Evolutionary conservation across 1,284 basidiomycete species (phyloP), one percentile per base, ranked within the genome.

Genomic region (Cryptococcus sp.): DNA sequence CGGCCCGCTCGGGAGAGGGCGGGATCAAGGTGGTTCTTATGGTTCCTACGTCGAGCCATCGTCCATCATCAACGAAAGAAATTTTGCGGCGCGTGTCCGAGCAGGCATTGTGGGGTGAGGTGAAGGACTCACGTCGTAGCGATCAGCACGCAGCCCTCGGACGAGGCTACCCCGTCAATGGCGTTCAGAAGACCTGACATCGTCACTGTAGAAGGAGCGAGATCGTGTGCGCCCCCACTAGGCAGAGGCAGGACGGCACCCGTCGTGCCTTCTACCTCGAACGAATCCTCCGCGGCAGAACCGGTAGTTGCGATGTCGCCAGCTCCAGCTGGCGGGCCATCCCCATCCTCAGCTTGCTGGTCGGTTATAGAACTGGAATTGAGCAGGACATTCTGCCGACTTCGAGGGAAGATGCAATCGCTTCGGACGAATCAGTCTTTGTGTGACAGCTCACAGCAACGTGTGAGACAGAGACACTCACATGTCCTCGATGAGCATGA

Each of bases 401-500:
- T 51, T 11, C 35, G 46, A 25, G 59, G 59, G 27, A 64, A 56
- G 40, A 61, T 56, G 23, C 62, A 61, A 45, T 64, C 62, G 22
- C 62, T 64, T 35, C 8, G 8, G 8, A 35, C 31, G 8, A 35
- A 13, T 35, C 31, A 35, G 31, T 13, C 7, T 35, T 10, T 35
- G 10, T 35, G 31, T 35, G 13, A 13, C 13, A 50, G 11, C 3
- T 19, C 40, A 11, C 7, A 16, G 53, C 20, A 7, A 23, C 47
- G 20, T 6, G 6, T 16, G 20, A 48, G 3, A 17, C 7, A 23
- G 59, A 50, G 20, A 8, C n/a, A 54, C 61, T 62, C 31, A 72
- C 70, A 72, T 72, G 59, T 72, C 70, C 50, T 72, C 70, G 46
- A 72, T 67, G 17, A 72, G 62, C 47, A 72, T 65, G 23, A 72